Base-by-base conservation (phyloP, 2,329 filamentous ascomycete species). In the Aphanocladium album region DNA sequence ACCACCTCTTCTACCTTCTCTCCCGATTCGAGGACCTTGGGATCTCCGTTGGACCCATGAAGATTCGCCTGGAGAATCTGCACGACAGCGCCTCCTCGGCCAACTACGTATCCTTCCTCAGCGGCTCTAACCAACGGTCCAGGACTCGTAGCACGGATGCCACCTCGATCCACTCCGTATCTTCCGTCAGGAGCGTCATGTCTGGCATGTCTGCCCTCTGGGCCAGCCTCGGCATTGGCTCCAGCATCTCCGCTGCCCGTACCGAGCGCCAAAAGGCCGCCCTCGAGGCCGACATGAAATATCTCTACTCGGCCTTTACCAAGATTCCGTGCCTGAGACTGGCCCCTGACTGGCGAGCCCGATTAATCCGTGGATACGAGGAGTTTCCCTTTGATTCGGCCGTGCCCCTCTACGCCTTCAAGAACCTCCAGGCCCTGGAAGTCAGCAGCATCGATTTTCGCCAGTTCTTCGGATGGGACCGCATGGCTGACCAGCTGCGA, bases 381-480 rank as follows among this genome's bases (percentile, higher is more conserved):
- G 93, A 97, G 74, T 99, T 98, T 67, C 95, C 95, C 2, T 97
- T 98, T 74, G 95, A 99, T 74, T 96, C 91, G 25, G 95, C 95
- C 21, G 95, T 99, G 33, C 95, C 95, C 21, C 81, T 99, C n/a
- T 89, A 96, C 73, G 90, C 90, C 9, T 98, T 99, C 83, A 98
- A 99, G 77, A 99, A 98, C 67, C 80, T 98, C 58, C 93, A 93
- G 75, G 89, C 91, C 23, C 81, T 99, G 65, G 95, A 99, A 74
- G 90, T 99, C 57, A 93, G 89, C 76, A 93, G 96, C 76, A 89
- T 98, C 71, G 95, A 99, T 74, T 97, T 96, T 72, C 87, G 95
- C 63, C 93, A 96, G 68, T 97, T 98, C 76, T 96, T 92, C 75
- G 95, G 95, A 61, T 99, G 95, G 95, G 93, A 99, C 72, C 87